A percentile compares a stretch with the other conserved stretches of the same genome.
phyloP scores from a whole-genome alignment of 495 filamentous ascomycete species.

The Penicillium paradoxum region DNA sequence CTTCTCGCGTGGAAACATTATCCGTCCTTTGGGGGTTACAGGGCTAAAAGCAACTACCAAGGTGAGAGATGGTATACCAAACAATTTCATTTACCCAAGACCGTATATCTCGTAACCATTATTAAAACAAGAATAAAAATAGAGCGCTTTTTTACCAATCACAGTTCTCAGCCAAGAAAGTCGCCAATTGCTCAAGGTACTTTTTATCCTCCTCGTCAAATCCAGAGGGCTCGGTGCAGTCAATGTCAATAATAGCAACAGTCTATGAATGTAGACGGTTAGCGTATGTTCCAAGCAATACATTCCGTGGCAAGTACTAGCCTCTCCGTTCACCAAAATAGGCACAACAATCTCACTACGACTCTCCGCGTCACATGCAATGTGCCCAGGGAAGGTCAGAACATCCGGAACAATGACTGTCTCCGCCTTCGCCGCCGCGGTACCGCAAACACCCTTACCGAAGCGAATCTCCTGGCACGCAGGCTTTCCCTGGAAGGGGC shows the following conservation, averaged over 20 bases:
- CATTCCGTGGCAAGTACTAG: constrained; percentile 22
- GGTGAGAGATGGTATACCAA: background rate
- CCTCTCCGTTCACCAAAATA: constrained; percentile 56
- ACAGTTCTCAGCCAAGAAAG: constrained; percentile 59
- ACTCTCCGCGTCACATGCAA: constrained; percentile 80
- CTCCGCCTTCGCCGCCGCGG: constrained; percentile 57
- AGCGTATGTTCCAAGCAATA: constrained; percentile 7
- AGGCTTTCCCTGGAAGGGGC: constrained; percentile 83
- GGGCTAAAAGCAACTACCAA: no score
- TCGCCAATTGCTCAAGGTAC: constrained; percentile 65
- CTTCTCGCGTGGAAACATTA: no score
- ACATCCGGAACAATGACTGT: constrained; percentile 77
- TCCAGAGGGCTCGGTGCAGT: constrained; percentile 64
- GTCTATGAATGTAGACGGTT: constrained; percentile 38
- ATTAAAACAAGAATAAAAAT: background rate
- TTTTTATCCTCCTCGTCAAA: constrained; percentile 73
- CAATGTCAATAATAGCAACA: constrained; percentile 86
- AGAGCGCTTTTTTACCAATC: constrained; percentile 54
- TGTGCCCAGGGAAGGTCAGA: constrained; percentile 75
- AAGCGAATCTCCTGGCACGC: constrained; percentile 83
- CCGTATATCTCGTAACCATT: background rate
- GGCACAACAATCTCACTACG: constrained; percentile 91
- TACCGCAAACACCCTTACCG: constrained; percentile 77
- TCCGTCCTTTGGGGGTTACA: no score
- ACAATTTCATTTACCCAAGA: background rate